phyloP scores from a whole-genome alignment of 2,329 filamentous ascomycete genomes.

The Penicillium sp. region DNA sequence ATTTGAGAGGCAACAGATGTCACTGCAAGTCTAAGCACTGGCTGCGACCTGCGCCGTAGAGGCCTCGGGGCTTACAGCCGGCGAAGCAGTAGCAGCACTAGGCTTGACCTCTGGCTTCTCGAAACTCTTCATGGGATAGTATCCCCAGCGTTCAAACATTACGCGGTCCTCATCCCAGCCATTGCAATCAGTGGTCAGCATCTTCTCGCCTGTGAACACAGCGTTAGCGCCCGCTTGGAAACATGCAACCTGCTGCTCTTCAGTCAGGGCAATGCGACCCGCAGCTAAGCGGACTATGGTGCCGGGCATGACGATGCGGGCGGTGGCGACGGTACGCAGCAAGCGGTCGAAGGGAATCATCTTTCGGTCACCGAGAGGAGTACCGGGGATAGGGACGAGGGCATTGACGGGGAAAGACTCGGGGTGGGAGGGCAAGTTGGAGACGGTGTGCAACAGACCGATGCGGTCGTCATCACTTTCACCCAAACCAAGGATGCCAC shows the following conservation, averaged over 20 bases:
- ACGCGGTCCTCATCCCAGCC: slow-evolving; percentile 83
- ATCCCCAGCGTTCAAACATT: slow-evolving; percentile 80
- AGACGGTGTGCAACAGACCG: slow-evolving; percentile 76
- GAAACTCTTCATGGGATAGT: slow-evolving; percentile 68
- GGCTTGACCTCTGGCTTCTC: slow-evolving; percentile 35
- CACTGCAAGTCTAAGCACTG: slow-evolving; percentile 18
- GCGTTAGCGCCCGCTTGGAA: slow-evolving; percentile 90
- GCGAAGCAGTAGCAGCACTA: slow-evolving; percentile 8
- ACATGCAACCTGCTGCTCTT: slow-evolving; percentile 84
- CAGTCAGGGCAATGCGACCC: slow-evolving; percentile 75
- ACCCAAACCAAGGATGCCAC: slow-evolving; percentile 80
- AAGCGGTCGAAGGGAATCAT: slow-evolving; percentile 73
- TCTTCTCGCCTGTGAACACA: slow-evolving; percentile 94
- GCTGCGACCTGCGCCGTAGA: slow-evolving; percentile 33
- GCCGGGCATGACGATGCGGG: slow-evolving; percentile 73
- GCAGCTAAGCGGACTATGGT: slow-evolving; percentile 86
- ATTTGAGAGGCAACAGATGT: neutral
- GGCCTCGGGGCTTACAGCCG: slow-evolving; percentile 14
- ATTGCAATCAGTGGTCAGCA: slow-evolving; percentile 88
- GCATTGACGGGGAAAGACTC: slow-evolving; percentile 92
- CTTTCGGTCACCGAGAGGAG: slow-evolving; percentile 71
- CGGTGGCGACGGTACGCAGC: slow-evolving; percentile 78
- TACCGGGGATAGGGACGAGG: slow-evolving; percentile 85
- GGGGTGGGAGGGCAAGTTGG: slow-evolving; percentile 74
- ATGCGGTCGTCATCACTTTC: slow-evolving; percentile 76